Evolutionary conservation across 2,329 filamentous ascomycete species (phyloP).

Genomic region (Fusarium buharicum): DNA sequence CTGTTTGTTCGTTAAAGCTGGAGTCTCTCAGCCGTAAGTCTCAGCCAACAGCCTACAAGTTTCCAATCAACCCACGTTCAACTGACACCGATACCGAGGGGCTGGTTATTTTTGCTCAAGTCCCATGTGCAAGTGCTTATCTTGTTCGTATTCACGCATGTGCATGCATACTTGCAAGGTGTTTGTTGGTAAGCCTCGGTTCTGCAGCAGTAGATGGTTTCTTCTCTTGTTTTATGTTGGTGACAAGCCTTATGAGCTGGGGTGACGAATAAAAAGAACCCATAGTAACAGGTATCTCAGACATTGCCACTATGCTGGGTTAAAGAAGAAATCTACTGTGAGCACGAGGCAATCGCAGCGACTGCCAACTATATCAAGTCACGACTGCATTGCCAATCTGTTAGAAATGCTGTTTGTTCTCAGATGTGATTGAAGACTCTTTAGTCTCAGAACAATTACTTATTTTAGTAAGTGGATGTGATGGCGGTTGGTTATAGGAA

Average conservation of each 20-base stretch:
- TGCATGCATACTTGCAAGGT: not conserved
- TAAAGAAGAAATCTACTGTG: not conserved
- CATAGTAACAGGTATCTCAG: not conserved
- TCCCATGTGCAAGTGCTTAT: not conserved
- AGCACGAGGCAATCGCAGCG: not conserved
- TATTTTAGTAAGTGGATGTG: not conserved
- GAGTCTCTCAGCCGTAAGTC: not conserved
- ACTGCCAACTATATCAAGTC: not conserved
- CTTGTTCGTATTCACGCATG: not conserved
- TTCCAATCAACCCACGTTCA: not conserved
- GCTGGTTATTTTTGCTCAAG: conserved; percentile 16
- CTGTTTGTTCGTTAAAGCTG: conserved; percentile 1
- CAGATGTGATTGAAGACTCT: not conserved
- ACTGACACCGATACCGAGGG: conserved; percentile 1
- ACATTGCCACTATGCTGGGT: not conserved
- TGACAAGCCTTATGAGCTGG: not conserved
- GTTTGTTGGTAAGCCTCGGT: not conserved
- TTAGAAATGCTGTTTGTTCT: not conserved
- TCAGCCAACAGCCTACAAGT: not conserved
- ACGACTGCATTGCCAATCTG: not conserved
- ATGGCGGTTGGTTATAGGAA: not conserved
- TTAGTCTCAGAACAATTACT: not conserved
- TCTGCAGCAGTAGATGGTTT: not conserved
- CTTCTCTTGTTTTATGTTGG: conserved; percentile 20
- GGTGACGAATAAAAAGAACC: not conserved